These are phyloP conservation scores for Vitis labrusca DNA, from an alignment of 164 flowering plant genomes.

Conservation along the genomic window DNA sequence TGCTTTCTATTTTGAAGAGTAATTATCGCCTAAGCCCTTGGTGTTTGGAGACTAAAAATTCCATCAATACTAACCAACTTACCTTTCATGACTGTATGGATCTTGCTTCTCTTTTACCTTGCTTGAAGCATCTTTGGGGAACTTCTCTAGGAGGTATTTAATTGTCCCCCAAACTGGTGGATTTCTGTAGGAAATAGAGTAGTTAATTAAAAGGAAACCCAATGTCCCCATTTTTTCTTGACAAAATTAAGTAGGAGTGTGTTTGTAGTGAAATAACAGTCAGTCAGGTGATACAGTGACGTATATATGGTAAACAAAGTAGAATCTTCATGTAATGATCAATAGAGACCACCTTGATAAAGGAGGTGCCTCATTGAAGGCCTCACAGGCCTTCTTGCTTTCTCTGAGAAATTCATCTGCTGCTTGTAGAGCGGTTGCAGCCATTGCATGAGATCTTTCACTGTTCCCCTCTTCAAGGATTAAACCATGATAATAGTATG, in stretches of 20 bases:
- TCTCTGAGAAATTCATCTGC: constrained; percentile 90
- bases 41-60: neutral
- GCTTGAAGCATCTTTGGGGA: neutral
- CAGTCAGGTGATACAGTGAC: too few relatives aligned
- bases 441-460: constrained; percentile 92
- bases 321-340: neutral
- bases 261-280: too few relatives aligned
- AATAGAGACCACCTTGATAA: constrained; percentile 56
- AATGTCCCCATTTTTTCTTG: too few relatives aligned
- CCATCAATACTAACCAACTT: neutral
- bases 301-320: too few relatives aligned
- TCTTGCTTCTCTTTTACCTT: neutral
- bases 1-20: neutral
- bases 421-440: constrained; percentile 91
- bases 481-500: constrained; percentile 94
- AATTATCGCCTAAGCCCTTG: neutral
- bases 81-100: neutral
- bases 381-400: constrained; percentile 72
- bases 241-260: too few relatives aligned
- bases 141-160: neutral
- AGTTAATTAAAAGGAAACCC: too few relatives aligned
- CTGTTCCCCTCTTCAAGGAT: constrained; percentile 95
- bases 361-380: constrained; percentile 70
- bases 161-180: neutral
- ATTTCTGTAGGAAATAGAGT: neutral